phyloP scores from a whole-genome alignment of 2,329 filamentous ascomycete genomes.

The Pseudopyrenochaeta lycopersici region DNA sequence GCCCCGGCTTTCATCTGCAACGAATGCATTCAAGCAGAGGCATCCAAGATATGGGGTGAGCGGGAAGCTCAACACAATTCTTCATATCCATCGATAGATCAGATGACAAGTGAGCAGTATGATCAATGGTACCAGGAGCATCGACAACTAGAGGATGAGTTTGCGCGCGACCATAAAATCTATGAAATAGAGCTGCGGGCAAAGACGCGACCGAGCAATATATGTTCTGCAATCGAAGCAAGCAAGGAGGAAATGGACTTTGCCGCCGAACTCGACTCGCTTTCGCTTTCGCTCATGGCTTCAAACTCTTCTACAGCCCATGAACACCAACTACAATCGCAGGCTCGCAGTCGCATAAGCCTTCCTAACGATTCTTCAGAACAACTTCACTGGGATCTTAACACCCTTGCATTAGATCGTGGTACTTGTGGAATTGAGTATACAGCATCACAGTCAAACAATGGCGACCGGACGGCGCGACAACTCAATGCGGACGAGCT shows the following conservation, averaged over 20 bases:
- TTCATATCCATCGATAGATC: slow-evolving; percentile 33
- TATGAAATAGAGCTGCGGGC: slow-evolving; percentile 38
- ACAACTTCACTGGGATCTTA: slow-evolving; percentile 47
- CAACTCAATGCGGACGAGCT: slow-evolving; percentile 32
- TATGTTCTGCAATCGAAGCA: slow-evolving; percentile 39
- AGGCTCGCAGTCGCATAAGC: slow-evolving; percentile 29
- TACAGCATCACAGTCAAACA: slow-evolving; percentile 21
- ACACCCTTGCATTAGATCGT: slow-evolving; percentile 40
- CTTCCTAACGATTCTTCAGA: slow-evolving; percentile 44
- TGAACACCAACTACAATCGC: slow-evolving; percentile 9
- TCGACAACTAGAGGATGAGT: slow-evolving; percentile 37
- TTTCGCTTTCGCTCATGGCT: slow-evolving; percentile 40
- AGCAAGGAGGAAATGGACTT: slow-evolving; percentile 43
- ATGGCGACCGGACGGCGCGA: slow-evolving; percentile 12
- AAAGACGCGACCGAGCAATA: slow-evolving; percentile 38
- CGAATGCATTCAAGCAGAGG: slow-evolving; percentile 42
- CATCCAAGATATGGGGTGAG: slow-evolving; percentile 36
- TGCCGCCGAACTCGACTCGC: slow-evolving; percentile 40
- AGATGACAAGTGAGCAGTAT: slow-evolving; percentile 45
- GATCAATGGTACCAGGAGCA: slow-evolving; percentile 43
- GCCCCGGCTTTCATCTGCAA: slow-evolving; percentile 41
- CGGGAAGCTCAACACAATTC: slow-evolving; percentile 39
- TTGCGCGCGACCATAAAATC: slow-evolving; percentile 30
- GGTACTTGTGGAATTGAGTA: slow-evolving; percentile 46
- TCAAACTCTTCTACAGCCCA: slow-evolving; percentile 24